Conservation (phyloP, 129 eudicot species). For the Pseudognaphalium luteoalbum region DNA sequence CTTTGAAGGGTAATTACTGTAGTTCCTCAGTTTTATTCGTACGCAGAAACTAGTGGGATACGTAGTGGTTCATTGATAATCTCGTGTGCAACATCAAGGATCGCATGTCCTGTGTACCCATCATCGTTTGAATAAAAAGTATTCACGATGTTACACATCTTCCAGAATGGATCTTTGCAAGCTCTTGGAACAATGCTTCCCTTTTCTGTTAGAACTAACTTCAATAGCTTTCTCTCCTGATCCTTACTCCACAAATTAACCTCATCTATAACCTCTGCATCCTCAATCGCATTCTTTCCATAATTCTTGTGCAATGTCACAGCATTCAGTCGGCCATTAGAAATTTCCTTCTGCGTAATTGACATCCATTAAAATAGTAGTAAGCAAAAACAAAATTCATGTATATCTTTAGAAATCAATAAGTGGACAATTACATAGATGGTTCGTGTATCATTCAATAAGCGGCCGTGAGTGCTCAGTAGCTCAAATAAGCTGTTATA, state of each 20-base stretch:
- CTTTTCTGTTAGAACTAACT: slow-evolving; percentile 44
- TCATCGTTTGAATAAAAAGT: slow-evolving; percentile 56
- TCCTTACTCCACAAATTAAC: slow-evolving; percentile 18
- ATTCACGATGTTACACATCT: slow-evolving; percentile 48
- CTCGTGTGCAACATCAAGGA: slow-evolving; percentile 37
- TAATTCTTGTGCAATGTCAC: slow-evolving; percentile 42
- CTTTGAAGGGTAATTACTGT: too few relatives aligned
- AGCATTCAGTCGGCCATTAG: slow-evolving; percentile 56
- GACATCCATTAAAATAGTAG: background rate
- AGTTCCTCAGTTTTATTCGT: too few relatives aligned
- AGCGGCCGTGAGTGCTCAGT: slow-evolving; percentile 71
- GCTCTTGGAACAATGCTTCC: slow-evolving; percentile 46
- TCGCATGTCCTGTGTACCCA: slow-evolving; percentile 51
- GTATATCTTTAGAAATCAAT: background rate
- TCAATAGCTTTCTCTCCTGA: slow-evolving; percentile 50
- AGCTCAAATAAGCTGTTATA: slow-evolving; percentile 42
- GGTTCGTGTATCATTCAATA: slow-evolving; percentile 59
- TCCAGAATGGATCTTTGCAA: slow-evolving; percentile 75
- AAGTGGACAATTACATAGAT: slow-evolving; percentile 43
- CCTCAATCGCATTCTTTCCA: slow-evolving; percentile 32
- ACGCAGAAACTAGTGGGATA: slow-evolving; percentile 1
- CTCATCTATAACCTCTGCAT: slow-evolving; percentile 45
- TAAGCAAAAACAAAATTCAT: background rate
- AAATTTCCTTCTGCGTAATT: slow-evolving; percentile 53
- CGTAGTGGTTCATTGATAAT: slow-evolving; percentile 48